Conservation (phyloP, 2,329 filamentous ascomycete species). For the Colletotrichum sp. region DNA sequence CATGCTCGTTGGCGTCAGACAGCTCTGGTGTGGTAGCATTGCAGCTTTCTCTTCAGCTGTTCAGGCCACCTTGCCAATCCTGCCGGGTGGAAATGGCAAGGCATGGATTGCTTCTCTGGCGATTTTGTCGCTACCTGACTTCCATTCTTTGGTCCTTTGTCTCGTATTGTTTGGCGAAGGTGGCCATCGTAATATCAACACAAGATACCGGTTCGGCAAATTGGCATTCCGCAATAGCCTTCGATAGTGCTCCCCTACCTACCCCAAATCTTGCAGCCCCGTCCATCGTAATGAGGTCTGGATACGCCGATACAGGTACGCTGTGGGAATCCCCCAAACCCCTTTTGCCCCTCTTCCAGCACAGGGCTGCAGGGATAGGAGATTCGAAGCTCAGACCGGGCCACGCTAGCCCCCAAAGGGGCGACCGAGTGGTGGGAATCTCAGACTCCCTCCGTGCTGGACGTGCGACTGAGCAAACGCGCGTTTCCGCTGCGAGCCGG, state of each 20-base stretch:
- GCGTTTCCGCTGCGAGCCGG: neutral
- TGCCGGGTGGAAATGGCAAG: neutral
- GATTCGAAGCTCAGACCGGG: neutral
- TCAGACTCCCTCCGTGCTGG: neutral
- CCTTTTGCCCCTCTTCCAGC: conserved; percentile 3
- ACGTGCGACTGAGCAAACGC: neutral
- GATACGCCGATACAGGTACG: neutral
- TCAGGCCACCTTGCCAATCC: neutral
- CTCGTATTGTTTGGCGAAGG: neutral
- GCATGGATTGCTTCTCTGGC: neutral
- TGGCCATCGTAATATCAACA: neutral
- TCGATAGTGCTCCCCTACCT: neutral
- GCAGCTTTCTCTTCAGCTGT: neutral
- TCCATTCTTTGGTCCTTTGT: neutral
- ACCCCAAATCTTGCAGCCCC: neutral
- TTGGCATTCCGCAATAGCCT: conserved; percentile 1
- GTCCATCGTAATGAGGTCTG: neutral
- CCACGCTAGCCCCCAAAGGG: neutral
- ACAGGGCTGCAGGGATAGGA: conserved; percentile 10
- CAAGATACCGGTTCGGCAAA: neutral
- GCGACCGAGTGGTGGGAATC: neutral
- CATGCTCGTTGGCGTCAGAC: neutral
- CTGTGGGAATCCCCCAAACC: neutral
- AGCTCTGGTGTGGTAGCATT: neutral
- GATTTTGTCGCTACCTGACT: neutral